Evolutionary conservation across 2,329 filamentous ascomycete genomes (phyloP).

Genomic region (Scedosporium boydii): DNA sequence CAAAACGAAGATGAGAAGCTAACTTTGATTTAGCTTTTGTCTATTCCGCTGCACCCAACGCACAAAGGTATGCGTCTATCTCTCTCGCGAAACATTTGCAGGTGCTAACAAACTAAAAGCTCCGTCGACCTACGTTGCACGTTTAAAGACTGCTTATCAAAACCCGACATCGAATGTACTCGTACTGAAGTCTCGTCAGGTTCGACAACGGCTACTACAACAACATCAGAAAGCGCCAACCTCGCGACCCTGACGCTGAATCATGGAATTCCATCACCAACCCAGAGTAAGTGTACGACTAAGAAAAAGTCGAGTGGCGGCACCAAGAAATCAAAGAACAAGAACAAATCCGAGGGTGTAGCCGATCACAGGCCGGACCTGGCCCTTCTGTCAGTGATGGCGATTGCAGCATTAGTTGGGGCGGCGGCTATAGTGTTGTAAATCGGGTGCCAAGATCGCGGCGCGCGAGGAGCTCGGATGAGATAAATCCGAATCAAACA

Average conservation of each 20-base stretch:
- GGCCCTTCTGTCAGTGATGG: background rate
- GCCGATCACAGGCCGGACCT: background rate
- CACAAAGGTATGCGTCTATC: background rate
- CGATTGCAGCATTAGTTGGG: background rate
- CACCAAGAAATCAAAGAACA: background rate
- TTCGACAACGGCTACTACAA: background rate
- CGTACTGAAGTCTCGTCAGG: background rate
- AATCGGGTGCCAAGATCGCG: no score
- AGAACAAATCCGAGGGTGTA: background rate
- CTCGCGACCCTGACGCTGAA: background rate
- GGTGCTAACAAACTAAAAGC: background rate
- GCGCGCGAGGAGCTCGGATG: no score
- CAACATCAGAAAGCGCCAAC: background rate
- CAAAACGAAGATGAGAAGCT: background rate
- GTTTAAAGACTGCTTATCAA: background rate
- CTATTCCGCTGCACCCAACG: background rate
- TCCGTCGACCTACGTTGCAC: background rate
- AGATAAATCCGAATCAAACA: no score
- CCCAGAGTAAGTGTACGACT: background rate
- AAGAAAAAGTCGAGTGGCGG: background rate
- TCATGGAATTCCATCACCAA: background rate
- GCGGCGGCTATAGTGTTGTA: background rate
- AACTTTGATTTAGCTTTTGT: background rate
- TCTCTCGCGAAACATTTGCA: background rate
- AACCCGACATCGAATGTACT: background rate